These are phyloP conservation scores for Colletotrichum spaethianum DNA, from an alignment of 2,329 filamentous ascomycete species.

Conservation along the genomic window DNA sequence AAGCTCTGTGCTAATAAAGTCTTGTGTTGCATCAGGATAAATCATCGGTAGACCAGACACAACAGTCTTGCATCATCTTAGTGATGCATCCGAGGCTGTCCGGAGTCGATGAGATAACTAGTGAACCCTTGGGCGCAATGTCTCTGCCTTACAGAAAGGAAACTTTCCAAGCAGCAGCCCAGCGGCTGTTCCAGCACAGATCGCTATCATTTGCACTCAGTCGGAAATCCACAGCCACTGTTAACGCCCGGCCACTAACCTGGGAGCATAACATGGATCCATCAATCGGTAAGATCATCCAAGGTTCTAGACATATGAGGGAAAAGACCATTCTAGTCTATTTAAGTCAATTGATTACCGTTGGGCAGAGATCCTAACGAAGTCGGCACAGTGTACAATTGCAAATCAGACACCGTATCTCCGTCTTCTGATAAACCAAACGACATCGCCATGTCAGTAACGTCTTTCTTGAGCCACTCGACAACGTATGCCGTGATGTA, in stretches of 20 bases:
- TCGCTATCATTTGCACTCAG: not conserved
- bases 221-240: not conserved
- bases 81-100: too few species aligned
- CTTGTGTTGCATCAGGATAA: too few species aligned
- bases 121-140: too few species aligned
- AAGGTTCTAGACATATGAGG: too few species aligned
- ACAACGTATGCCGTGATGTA: slow-evolving; percentile 6
- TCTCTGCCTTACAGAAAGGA: too few species aligned
- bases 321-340: not conserved
- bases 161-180: not conserved
- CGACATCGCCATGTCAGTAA: slow-evolving; percentile 6
- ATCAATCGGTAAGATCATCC: not conserved
- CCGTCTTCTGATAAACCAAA: not conserved
- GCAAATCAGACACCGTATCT: not conserved
- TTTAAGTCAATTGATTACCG: not conserved
- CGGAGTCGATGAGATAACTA: too few species aligned
- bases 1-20: too few species aligned
- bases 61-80: too few species aligned
- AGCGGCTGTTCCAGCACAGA: slow-evolving; percentile 9
- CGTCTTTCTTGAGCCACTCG: not conserved
- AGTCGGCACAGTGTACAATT: not conserved
- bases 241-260: not conserved
- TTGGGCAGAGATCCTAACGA: not conserved
- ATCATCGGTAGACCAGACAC: too few species aligned
- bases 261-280: not conserved